These are phyloP conservation scores for Trichophyton schoenleinii DNA, from an alignment of 2,329 filamentous ascomycete genomes.

Conservation along the genomic window DNA sequence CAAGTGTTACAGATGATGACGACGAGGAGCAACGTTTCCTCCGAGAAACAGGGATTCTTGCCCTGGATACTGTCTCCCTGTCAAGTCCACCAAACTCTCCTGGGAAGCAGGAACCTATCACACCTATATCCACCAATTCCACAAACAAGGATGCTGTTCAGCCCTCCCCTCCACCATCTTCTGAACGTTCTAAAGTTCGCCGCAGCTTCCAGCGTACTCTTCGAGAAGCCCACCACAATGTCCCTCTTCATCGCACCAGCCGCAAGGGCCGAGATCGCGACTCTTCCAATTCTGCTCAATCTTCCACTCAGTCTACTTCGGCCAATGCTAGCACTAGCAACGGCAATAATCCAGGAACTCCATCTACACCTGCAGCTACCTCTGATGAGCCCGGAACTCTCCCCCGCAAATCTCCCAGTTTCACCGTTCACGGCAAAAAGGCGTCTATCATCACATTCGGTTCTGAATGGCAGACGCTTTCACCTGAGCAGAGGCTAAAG, in stretches of 20 bases:
- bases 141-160: neutral
- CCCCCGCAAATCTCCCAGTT: constrained; percentile 68
- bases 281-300: neutral
- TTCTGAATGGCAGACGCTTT: constrained; percentile 70
- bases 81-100: constrained; percentile 19
- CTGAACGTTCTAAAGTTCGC: constrained; percentile 56
- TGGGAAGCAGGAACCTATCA: constrained; percentile 31
- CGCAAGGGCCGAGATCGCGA: constrained; percentile 62
- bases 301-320: neutral
- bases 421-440: constrained; percentile 96
- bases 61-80: constrained; percentile 25
- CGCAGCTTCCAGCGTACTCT: constrained; percentile 82
- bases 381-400: constrained; percentile 27
- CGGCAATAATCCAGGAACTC: constrained; percentile 34
- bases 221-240: constrained; percentile 56
- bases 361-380: constrained; percentile 15
- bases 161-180: constrained; percentile 28
- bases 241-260: constrained; percentile 55
- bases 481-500: constrained; percentile 58
- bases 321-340: constrained; percentile 37
- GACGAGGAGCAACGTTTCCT: constrained; percentile 50
- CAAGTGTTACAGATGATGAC: constrained; percentile 43
- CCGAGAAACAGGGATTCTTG: constrained; percentile 54
- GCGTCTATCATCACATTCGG: constrained; percentile 95
- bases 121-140: constrained; percentile 25